phyloP scores from a whole-genome alignment of 176 grass and related monocot species.

The Bolboschoenus planiculmis region DNA sequence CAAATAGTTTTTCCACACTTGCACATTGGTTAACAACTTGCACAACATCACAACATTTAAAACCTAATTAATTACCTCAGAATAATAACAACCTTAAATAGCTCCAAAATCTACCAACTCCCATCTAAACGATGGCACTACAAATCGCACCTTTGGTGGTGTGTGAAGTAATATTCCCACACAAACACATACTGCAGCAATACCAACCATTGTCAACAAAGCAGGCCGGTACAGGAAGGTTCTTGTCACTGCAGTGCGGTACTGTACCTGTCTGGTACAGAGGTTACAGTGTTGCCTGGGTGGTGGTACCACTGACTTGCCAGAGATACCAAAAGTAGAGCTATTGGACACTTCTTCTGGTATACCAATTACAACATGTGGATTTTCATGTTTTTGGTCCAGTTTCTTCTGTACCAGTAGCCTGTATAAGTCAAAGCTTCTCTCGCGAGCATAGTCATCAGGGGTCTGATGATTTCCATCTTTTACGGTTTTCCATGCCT shows the following conservation, averaged over 20 bases:
- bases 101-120: slow-evolving; percentile 53
- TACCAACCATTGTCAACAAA: slow-evolving; percentile 77
- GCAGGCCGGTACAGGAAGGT: slow-evolving; percentile 86
- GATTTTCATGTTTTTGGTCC: slow-evolving; percentile 52
- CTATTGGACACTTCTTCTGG: slow-evolving; percentile 37
- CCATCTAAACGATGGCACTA: slow-evolving; percentile 76
- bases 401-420: slow-evolving; percentile 82
- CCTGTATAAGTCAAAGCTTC: slow-evolving; percentile 49
- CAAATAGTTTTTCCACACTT: slow-evolving; percentile 12
- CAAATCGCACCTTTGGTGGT: slow-evolving; percentile 58
- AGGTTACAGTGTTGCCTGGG: slow-evolving; percentile 36
- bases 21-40: slow-evolving; percentile 15
- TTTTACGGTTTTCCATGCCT: slow-evolving; percentile 52
- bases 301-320: slow-evolving; percentile 25
- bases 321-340: slow-evolving; percentile 43
- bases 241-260: slow-evolving; percentile 26
- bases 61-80: slow-evolving; percentile 25
- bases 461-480: slow-evolving; percentile 60
- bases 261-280: slow-evolving; percentile 49
- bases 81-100: slow-evolving; percentile 16
- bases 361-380: slow-evolving; percentile 54
- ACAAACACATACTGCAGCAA: slow-evolving; percentile 78
- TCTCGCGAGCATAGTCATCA: slow-evolving; percentile 64
- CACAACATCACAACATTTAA: slow-evolving; percentile 10
- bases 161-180: slow-evolving; percentile 74